Evolutionary conservation across 2,329 filamentous ascomycete genomes (phyloP).

Genomic region (Rhinocladiella similis): DNA sequence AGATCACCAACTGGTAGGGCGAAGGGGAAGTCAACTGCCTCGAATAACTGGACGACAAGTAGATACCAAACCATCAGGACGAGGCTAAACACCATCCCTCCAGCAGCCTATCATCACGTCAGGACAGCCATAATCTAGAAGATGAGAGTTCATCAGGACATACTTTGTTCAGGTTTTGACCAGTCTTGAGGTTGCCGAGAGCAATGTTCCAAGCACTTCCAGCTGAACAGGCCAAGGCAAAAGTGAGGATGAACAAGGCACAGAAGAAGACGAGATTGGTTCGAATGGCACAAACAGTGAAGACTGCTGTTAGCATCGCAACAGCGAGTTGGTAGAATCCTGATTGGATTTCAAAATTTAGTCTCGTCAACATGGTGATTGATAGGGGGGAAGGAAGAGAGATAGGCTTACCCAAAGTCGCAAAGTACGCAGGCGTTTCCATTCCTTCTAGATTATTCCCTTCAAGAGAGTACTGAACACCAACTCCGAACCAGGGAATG

Average conservation of each 20-base stretch:
- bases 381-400: background rate
- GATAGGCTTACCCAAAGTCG: conserved; percentile 12
- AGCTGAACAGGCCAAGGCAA: conserved; percentile 11
- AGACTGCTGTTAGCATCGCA: conserved; percentile 14
- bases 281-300: conserved; percentile 50
- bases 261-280: conserved; percentile 68
- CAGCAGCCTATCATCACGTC: conserved; percentile 36
- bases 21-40: conserved; percentile 58
- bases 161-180: conserved; percentile 5
- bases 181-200: conserved; percentile 2
- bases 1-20: conserved; percentile 58
- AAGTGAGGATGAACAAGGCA: conserved; percentile 12
- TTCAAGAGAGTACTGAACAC: conserved; percentile 6
- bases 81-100: conserved; percentile 53
- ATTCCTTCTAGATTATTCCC: conserved; percentile 8
- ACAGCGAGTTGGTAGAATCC: conserved; percentile 13
- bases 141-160: background rate
- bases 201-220: conserved; percentile 14
- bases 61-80: conserved; percentile 57
- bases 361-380: too few relatives aligned
- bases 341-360: background rate
- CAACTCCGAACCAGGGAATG: conserved; percentile 11
- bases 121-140: too few relatives aligned
- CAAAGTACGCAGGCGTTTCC: conserved; percentile 10
- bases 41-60: conserved; percentile 54